These are phyloP conservation scores for Aspergillus puulaauensis DNA, from an alignment of 2,329 filamentous ascomycete species.

Conservation along the genomic window DNA sequence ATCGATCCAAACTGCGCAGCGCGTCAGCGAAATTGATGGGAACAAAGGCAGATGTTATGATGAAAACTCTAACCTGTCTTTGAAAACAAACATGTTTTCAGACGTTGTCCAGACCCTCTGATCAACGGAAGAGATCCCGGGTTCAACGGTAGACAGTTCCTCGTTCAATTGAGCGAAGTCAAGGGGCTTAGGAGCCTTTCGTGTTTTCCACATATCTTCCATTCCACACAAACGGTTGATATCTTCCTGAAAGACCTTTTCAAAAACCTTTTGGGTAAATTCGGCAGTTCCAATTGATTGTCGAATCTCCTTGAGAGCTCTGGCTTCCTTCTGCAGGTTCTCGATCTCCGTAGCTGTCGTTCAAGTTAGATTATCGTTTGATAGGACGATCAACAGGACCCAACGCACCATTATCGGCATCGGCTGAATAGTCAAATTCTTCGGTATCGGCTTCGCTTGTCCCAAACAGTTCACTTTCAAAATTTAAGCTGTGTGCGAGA, in stretches of 20 bases:
- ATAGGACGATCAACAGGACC: neutral
- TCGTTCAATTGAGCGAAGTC: slow-evolving; percentile 63
- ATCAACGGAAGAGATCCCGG: slow-evolving; percentile 61
- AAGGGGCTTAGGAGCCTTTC: slow-evolving; percentile 71
- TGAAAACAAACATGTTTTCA: slow-evolving; percentile 85
- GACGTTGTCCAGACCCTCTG: slow-evolving; percentile 77
- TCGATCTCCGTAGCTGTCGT: slow-evolving; percentile 71
- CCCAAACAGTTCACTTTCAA: slow-evolving; percentile 75
- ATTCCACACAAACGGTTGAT: slow-evolving; percentile 79
- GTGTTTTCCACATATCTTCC: slow-evolving; percentile 94
- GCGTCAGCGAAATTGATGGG: slow-evolving; percentile 12
- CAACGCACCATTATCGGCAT: slow-evolving; percentile 70
- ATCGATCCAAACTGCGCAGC: slow-evolving; percentile 60
- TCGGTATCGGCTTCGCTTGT: slow-evolving; percentile 81
- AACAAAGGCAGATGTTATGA: neutral
- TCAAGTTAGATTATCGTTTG: slow-evolving; percentile 18
- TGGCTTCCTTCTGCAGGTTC: slow-evolving; percentile 79
- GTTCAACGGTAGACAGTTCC: slow-evolving; percentile 52
- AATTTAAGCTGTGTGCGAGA: slow-evolving; percentile 24
- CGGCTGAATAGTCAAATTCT: slow-evolving; percentile 74
- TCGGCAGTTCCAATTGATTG: slow-evolving; percentile 74
- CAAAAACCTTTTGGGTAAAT: slow-evolving; percentile 78
- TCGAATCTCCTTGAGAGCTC: slow-evolving; percentile 79
- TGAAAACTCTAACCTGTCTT: slow-evolving; percentile 58
- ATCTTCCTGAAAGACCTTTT: slow-evolving; percentile 89